These are phyloP conservation scores for Pestalotiopsis sp. DNA, from an alignment of 2,329 filamentous ascomycete species.

Conservation along the genomic window DNA sequence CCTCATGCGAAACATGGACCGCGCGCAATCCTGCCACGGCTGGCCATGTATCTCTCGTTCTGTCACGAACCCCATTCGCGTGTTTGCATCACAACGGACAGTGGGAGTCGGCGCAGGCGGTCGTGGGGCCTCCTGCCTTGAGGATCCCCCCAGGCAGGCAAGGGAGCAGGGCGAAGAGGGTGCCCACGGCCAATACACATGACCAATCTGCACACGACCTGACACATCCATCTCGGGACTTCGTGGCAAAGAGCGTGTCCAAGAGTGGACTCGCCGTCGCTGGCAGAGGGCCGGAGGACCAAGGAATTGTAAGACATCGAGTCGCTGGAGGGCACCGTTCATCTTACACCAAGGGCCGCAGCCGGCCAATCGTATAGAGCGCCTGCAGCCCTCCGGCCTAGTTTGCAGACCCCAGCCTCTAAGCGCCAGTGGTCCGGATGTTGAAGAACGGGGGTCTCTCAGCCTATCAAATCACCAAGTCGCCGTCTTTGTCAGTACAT, in stretches of 20 bases:
- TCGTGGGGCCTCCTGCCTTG: slow-evolving; percentile 20
- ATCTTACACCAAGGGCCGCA: slow-evolving; percentile 45
- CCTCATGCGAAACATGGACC: slow-evolving; percentile 19
- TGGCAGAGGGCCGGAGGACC: slow-evolving; percentile 35
- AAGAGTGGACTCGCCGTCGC: slow-evolving; percentile 29
- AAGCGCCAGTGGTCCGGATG: slow-evolving; percentile 50
- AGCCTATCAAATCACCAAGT: slow-evolving; percentile 46
- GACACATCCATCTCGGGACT: slow-evolving; percentile 41
- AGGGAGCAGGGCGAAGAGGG: slow-evolving; percentile 17
- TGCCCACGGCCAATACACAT: slow-evolving; percentile 28
- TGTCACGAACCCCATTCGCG: slow-evolving; percentile 25
- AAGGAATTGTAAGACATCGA: slow-evolving; percentile 53
- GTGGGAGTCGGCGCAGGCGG: slow-evolving; percentile 31
- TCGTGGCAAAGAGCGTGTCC: slow-evolving; percentile 43
- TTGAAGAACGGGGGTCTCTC: slow-evolving; percentile 29
- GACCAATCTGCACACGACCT: slow-evolving; percentile 44
- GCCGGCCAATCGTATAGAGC: slow-evolving; percentile 42
- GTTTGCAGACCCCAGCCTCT: slow-evolving; percentile 41
- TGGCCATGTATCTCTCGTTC: slow-evolving; percentile 21
- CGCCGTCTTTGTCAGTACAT: slow-evolving; percentile 27
- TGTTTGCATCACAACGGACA: slow-evolving; percentile 23
- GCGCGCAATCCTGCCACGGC: slow-evolving; percentile 16
- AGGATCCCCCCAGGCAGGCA: slow-evolving; percentile 16
- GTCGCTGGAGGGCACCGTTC: slow-evolving; percentile 43
- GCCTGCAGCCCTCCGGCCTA: slow-evolving; percentile 47